Conservation (phyloP, 1,284 basidiomycete genomes). For the Limonomyces culmigenus region DNA sequence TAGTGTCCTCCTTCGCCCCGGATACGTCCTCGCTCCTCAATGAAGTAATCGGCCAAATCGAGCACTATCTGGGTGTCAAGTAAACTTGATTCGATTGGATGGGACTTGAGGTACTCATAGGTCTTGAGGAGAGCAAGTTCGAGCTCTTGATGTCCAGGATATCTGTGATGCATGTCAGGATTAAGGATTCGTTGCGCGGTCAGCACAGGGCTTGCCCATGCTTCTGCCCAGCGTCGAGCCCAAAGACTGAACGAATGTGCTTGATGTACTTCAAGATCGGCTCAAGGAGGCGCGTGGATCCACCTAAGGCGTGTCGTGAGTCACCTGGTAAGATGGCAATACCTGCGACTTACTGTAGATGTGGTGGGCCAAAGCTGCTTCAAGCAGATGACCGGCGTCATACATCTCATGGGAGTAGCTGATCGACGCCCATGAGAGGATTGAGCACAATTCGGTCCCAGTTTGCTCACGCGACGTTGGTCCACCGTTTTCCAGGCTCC, state of each 20-base stretch:
- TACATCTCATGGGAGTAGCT: conserved; percentile 12
- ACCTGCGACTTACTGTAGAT: conserved; percentile 6
- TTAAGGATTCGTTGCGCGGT: background rate
- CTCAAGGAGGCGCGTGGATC: conserved; percentile 6
- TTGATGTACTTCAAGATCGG: conserved; percentile 9
- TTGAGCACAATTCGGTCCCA: background rate
- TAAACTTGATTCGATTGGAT: background rate
- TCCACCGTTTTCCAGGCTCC: conserved; percentile 9
- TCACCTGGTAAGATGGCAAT: background rate
- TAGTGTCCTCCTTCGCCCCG: conserved; percentile 8
- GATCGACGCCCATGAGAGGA: background rate
- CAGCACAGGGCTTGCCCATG: conserved; percentile 6
- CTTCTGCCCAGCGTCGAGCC: conserved; percentile 7
- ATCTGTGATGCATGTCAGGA: conserved; percentile 4
- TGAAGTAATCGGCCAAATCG: conserved; percentile 9
- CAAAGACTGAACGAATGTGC: conserved; percentile 9
- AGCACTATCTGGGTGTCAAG: conserved; percentile 4
- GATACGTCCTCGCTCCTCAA: conserved; percentile 9
- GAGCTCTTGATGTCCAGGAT: conserved; percentile 10
- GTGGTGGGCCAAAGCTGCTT: conserved; percentile 10
- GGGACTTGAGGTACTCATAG: conserved; percentile 4
- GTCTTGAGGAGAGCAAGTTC: conserved; percentile 9
- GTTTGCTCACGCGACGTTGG: conserved; percentile 11
- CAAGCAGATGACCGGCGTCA: conserved; percentile 10
- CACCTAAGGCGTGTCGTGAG: background rate